Conservation (phyloP, 1,139 yeast species). For the Hanseniaspora gamundiae region DNA sequence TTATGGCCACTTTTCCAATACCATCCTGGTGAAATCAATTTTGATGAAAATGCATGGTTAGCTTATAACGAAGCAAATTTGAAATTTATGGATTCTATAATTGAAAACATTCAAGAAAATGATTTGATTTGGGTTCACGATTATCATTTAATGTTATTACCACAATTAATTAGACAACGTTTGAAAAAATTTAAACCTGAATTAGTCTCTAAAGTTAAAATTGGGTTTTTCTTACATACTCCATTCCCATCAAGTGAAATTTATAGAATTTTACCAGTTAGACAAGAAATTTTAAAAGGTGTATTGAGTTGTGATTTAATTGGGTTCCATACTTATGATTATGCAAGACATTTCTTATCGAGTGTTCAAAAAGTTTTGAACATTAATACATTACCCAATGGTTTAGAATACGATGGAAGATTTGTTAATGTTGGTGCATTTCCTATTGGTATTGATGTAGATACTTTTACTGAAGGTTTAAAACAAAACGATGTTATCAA, state of each 20-base stretch:
- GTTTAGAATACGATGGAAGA: conserved; percentile 68
- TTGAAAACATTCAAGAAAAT: conserved; percentile 60
- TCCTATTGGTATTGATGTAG: conserved; percentile 97
- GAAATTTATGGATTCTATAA: conserved; percentile 65
- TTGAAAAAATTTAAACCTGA: conserved; percentile 31
- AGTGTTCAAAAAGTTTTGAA: conserved; percentile 81
- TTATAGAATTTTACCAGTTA: conserved; percentile 87
- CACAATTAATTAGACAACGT: conserved; percentile 71
- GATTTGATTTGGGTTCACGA: conserved; percentile 98
- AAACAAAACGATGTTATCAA: conserved; percentile 47
- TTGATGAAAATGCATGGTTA: conserved; percentile 96
- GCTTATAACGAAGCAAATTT: conserved; percentile 93
- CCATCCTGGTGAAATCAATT: conserved; percentile 98
- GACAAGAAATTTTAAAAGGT: conserved; percentile 84
- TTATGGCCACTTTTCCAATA: conserved; percentile 98
- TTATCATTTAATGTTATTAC: conserved; percentile 89
- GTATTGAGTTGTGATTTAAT: conserved; percentile 87
- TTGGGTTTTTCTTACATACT: conserved; percentile 93
- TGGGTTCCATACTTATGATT: conserved; percentile 99
- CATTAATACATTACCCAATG: conserved; percentile 81
- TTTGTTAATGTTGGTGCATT: conserved; percentile 86
- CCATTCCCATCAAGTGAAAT: conserved; percentile 98
- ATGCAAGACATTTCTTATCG: conserved; percentile 92
- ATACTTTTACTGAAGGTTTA: conserved; percentile 74
- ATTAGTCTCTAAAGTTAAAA: conserved; percentile 36